These are phyloP conservation scores for Lactuca saligna DNA, from an alignment of 129 eudicot species.

Conservation along the genomic window DNA sequence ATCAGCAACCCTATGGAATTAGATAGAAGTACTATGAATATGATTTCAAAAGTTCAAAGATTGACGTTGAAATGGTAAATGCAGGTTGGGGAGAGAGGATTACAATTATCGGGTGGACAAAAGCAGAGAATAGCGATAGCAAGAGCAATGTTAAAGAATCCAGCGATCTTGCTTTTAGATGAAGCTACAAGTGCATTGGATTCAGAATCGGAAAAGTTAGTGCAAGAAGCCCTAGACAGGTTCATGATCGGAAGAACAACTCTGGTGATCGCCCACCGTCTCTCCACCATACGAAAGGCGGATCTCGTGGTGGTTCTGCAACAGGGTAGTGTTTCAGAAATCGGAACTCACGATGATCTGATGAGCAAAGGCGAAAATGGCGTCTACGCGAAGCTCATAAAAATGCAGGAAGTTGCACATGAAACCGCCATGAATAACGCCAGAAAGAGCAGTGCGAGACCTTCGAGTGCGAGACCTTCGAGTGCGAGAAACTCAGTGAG, in stretches of 20 bases:
- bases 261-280: conserved; percentile 94
- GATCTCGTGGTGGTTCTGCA: conserved; percentile 91
- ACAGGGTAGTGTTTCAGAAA: conserved; percentile 86
- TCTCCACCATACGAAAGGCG: conserved; percentile 94
- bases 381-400: conserved; percentile 83
- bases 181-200: conserved; percentile 99
- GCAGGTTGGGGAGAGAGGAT: conserved; percentile 97
- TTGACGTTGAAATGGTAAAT: background rate
- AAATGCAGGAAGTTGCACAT: conserved; percentile 91
- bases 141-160: conserved; percentile 95
- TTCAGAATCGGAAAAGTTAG: conserved; percentile 92
- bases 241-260: conserved; percentile 98
- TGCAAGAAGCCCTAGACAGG: conserved; percentile 93
- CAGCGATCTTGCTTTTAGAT: conserved; percentile 83
- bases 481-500: conserved; percentile 96
- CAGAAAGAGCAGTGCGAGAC: conserved; percentile 95
- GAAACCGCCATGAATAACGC: conserved; percentile 82
- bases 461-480: conserved; percentile 97
- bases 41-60: background rate
- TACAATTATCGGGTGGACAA: conserved; percentile 97
- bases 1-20: too few species aligned
- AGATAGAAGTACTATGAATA: background rate
- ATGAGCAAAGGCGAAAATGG: conserved; percentile 81
- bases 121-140: conserved; percentile 97
- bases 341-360: conserved; percentile 93